A percentile compares a stretch with the other conserved stretches of the same genome.
Evolutionary conservation across 1,139 yeast species (phyloP).

Genomic region (Debaryomyces subglobosus): DNA sequence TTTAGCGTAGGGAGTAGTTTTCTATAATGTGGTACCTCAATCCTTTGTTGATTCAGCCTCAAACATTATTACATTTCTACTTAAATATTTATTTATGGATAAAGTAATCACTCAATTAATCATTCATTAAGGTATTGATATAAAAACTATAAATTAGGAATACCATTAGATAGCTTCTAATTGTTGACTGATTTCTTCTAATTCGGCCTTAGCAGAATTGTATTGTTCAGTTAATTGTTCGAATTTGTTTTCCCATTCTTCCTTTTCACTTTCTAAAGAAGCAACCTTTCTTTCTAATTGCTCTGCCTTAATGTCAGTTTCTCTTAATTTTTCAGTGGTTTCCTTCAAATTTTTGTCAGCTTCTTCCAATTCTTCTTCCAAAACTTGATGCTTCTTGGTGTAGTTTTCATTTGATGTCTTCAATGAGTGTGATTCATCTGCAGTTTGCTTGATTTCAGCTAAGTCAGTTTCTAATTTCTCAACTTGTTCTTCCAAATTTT

Average conservation of each 20-base stretch:
- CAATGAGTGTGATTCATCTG: constrained; percentile 90
- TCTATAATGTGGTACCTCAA: not conserved
- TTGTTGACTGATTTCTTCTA: constrained; percentile 92
- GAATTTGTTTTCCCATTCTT: constrained; percentile 86
- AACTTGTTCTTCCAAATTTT: constrained; percentile 85
- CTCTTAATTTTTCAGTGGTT: constrained; percentile 92
- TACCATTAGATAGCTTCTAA: constrained; percentile 73
- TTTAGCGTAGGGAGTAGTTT: not conserved
- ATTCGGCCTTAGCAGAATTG: constrained; percentile 82
- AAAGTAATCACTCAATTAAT: not conserved
- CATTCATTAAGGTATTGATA: constrained; percentile 2
- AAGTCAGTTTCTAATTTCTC: constrained; percentile 85
- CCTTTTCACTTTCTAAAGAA: constrained; percentile 90
- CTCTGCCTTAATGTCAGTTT: constrained; percentile 95
- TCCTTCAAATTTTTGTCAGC: constrained; percentile 91
- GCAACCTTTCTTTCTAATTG: constrained; percentile 94
- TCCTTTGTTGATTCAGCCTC: not conserved
- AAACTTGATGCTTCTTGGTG: constrained; percentile 87
- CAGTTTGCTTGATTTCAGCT: constrained; percentile 80
- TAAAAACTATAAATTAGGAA: not conserved
- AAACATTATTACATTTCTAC: not conserved
- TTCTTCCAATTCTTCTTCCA: constrained; percentile 93
- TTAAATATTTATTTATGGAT: not conserved
- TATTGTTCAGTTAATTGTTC: constrained; percentile 87
- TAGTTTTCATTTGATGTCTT: constrained; percentile 88